These are phyloP conservation scores for Wickerhamomyces pijperi DNA, from an alignment of 805 yeast species.

Conservation along the genomic window DNA sequence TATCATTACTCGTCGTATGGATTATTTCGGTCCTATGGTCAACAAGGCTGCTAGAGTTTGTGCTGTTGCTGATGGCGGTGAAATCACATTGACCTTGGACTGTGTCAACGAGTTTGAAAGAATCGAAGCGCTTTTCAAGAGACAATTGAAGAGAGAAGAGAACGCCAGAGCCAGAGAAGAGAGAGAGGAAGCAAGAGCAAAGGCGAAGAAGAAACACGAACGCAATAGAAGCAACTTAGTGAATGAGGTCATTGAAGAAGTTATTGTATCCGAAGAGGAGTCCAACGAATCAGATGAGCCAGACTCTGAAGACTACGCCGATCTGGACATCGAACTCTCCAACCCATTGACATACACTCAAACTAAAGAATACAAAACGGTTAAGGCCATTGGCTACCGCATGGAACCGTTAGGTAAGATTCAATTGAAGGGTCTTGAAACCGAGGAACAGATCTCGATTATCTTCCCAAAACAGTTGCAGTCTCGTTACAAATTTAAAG, in stretches of 20 bases:
- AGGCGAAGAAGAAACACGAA: no score
- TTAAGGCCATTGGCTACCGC: slow-evolving; percentile 61
- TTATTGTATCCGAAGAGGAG: no score
- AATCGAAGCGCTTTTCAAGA: slow-evolving; percentile 25
- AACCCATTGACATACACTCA: no score
- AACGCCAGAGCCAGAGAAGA: no score
- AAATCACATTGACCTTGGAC: slow-evolving; percentile 77
- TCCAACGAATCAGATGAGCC: no score
- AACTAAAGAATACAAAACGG: slow-evolving; percentile 40
- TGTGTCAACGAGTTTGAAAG: slow-evolving; percentile 62
- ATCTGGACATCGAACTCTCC: no score
- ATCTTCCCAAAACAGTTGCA: slow-evolving; percentile 59
- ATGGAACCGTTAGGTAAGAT: slow-evolving; percentile 70
- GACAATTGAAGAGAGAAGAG: no score
- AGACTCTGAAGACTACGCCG: no score
- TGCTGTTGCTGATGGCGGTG: slow-evolving; percentile 98
- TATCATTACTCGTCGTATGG: slow-evolving; percentile 94
- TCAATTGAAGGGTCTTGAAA: slow-evolving; percentile 88
- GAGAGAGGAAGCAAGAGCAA: slow-evolving; percentile 1
- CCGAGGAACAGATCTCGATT: slow-evolving; percentile 77
- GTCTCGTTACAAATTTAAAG: slow-evolving; percentile 39
- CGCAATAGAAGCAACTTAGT: no score
- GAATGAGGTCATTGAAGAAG: no score
- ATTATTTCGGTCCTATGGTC: slow-evolving; percentile 97
- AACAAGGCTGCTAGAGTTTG: slow-evolving; percentile 89